These are phyloP conservation scores for Talaromyces rugulosus DNA, from an alignment of 2,329 filamentous ascomycete genomes.

Conservation along the genomic window DNA sequence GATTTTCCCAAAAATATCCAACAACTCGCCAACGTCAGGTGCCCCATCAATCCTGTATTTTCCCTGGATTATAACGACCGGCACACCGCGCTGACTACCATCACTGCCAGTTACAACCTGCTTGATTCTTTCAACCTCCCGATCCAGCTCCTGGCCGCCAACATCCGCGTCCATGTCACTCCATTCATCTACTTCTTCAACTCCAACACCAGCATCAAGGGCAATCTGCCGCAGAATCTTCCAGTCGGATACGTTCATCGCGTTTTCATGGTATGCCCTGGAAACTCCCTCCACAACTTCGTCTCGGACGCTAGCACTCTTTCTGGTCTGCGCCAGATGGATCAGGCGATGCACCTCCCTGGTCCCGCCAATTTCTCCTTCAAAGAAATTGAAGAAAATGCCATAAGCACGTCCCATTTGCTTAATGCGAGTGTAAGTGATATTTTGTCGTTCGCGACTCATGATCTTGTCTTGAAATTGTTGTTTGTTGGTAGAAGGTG, in stretches of 20 bases:
- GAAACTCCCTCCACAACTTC: not conserved
- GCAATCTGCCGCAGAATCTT: conserved; percentile 4
- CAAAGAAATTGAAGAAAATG: conserved; percentile 4
- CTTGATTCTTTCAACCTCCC: not conserved
- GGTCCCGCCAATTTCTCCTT: conserved; percentile 6
- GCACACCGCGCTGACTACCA: not conserved
- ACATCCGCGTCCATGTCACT: not conserved
- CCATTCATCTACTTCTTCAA: conserved; percentile 7
- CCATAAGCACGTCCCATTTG: conserved; percentile 8
- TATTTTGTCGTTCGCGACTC: not conserved
- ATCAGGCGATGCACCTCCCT: conserved; percentile 9
- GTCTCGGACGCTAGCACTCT: not conserved
- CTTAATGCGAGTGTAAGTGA: conserved; percentile 6
- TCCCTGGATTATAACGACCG: conserved; percentile 8
- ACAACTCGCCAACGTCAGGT: conserved; percentile 7
- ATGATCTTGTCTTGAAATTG: not conserved
- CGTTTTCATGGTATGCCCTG: conserved; percentile 3
- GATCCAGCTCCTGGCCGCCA: conserved; percentile 1
- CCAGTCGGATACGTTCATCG: conserved; percentile 7
- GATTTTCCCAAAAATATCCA: conserved; percentile 4
- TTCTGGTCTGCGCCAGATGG: conserved; percentile 5
- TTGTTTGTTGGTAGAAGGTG: conserved; percentile 1
- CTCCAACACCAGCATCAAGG: conserved; percentile 1
- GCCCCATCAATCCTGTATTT: conserved; percentile 10
- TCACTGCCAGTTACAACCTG: not conserved